A percentile compares a stretch with the other conserved stretches of the same genome.
These are phyloP conservation scores for Candida succiphila DNA, from an alignment of 805 yeast genomes.

Conservation along the genomic window DNA sequence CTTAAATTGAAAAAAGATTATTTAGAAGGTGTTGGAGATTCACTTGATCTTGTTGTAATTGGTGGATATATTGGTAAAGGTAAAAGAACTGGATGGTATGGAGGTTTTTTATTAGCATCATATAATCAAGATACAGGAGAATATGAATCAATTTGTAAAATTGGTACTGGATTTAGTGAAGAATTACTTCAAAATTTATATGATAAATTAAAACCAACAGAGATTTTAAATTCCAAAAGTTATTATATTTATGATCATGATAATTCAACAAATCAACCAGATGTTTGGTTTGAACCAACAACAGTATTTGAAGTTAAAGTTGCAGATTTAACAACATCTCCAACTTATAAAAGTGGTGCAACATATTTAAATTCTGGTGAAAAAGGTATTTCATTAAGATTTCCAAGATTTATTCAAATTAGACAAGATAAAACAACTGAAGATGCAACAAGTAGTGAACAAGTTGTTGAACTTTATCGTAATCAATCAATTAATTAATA, in stretches of 20 bases:
- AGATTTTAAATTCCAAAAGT: conserved; percentile 50
- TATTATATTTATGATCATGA: conserved; percentile 55
- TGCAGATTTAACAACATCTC: conserved; percentile 85
- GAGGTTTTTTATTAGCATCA: conserved; percentile 87
- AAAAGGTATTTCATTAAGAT: conserved; percentile 78
- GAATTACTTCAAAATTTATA: conserved; percentile 59
- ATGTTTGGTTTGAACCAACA: conserved; percentile 91
- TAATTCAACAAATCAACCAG: conserved; percentile 65
- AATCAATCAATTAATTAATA: conserved; percentile 39
- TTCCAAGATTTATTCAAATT: conserved; percentile 75
- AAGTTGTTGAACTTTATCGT: conserved; percentile 75
- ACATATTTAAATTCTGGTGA: conserved; percentile 40
- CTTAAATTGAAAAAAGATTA: conserved; percentile 91
- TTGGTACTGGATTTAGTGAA: conserved; percentile 95
- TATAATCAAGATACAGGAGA: conserved; percentile 89
- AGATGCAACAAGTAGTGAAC: conserved; percentile 80
- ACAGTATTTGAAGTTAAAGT: conserved; percentile 79
- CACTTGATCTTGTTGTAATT: conserved; percentile 82
- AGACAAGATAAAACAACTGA: conserved; percentile 82
- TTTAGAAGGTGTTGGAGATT: conserved; percentile 91
- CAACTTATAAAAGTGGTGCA: conserved; percentile 80
- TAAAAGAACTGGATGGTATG: conserved; percentile 89
- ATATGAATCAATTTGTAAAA: conserved; percentile 90
- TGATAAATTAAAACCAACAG: conserved; percentile 57
- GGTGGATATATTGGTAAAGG: conserved; percentile 95